Evolutionary conservation across 768 basidiomycete genomes (phyloP), one percentile per base, ranked within the genome.

Genomic region (Termitomyces sp.): DNA sequence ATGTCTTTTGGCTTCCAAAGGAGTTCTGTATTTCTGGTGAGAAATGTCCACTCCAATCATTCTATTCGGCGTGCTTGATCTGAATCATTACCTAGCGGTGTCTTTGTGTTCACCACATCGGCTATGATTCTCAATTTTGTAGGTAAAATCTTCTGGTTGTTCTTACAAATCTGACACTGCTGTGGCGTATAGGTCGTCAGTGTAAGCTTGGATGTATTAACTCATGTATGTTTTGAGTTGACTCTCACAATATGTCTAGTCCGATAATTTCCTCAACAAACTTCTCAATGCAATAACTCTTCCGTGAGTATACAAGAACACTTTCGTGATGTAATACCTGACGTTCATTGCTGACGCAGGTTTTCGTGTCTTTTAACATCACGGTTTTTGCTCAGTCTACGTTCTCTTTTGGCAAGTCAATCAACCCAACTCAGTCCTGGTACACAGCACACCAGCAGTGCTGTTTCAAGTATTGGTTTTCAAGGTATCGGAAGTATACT

Each of bases 361-460:
- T 49, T 63, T 33, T 63, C 62, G 13, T 60, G 62, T 36, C 51
- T 63, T 20, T 49, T 63, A 12, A 63, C 62, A 13, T 57, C 59
- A 27, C 59, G 62, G 9, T 63, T 63, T n/a, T 51, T 63, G 14
- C 45, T 63, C 20, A 46, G 58, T 16, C 34, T 63, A 16, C 62
- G 62, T 40, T 53, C 40, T 18, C 44, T 45, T 36, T 24, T 40
- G 20, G 47, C 14, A 6, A 22, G 7, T 32, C 36, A 16, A 27
- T 30, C 44, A 20, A 12, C 20, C 9, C 16, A 22, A 24, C 22
- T 34, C 8, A 47, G 20, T 13, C 24, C 46, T 13, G 33, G 27
- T 18, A 20, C 27, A 16, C 53, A 33, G 10, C 22, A 43, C 22
- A 16, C 14, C 3, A 37, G 36, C 7, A 44, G 22, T 24, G 24